A percentile compares a stretch with the other conserved stretches of the same genome.
Evolutionary conservation across 768 basidiomycete species (phyloP).

Genomic region (Russula sp.): DNA sequence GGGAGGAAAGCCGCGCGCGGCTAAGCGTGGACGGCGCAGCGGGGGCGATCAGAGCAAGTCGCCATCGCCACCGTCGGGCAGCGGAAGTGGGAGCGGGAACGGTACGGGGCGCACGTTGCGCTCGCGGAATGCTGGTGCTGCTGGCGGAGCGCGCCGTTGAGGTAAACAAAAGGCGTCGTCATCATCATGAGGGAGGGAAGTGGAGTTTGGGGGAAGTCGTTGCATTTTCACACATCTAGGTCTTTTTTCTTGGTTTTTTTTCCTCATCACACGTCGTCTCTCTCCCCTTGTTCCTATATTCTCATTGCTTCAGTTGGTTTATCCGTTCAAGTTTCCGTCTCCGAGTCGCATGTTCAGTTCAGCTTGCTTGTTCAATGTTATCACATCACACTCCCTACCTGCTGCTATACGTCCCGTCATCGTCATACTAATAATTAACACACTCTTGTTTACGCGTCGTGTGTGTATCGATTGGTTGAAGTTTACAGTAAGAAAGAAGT

Average conservation of each 20-base stretch:
- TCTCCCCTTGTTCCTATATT: background rate
- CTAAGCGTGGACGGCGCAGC: constrained; percentile 7
- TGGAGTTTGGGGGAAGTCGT: background rate
- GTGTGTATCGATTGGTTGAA: too few species aligned
- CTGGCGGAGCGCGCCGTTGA: background rate
- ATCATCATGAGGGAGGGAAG: background rate
- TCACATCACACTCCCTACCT: background rate
- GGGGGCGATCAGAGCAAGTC: background rate
- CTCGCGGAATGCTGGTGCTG: background rate
- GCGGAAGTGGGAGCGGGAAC: background rate
- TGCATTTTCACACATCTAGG: background rate
- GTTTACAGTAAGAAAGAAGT: too few species aligned
- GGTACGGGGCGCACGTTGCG: constrained; percentile 7
- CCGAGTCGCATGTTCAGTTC: background rate
- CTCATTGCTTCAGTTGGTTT: background rate
- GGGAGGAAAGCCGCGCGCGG: background rate
- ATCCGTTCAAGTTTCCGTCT: background rate
- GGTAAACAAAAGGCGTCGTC: background rate
- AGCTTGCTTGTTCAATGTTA: background rate
- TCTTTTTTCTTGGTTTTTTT: background rate
- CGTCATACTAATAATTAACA: background rate
- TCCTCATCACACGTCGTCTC: background rate
- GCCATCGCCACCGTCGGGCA: background rate
- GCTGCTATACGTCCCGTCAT: background rate
- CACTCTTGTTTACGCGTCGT: background rate